These are phyloP conservation scores for Eremothecium cymbalariae DNA, from an alignment of 1,139 yeast species.

Conservation along the genomic window DNA sequence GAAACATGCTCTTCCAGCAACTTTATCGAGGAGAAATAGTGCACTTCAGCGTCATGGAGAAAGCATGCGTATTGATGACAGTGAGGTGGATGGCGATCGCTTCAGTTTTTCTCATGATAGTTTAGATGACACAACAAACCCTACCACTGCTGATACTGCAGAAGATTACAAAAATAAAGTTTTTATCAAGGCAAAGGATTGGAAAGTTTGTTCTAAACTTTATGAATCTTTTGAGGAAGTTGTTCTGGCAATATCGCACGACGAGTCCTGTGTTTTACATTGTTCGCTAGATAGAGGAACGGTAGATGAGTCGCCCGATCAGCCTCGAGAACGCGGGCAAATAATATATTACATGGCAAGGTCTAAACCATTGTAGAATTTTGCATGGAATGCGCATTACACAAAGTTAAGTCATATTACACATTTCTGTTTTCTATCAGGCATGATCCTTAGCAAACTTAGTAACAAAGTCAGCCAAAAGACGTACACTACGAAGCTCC, in stretches of 20 bases:
- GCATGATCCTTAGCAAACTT: conserved; percentile 47
- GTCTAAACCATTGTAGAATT: conserved; percentile 20
- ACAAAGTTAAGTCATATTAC: neutral
- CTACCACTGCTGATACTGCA: neutral
- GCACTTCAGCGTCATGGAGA: neutral
- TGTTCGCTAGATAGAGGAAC: conserved; percentile 28
- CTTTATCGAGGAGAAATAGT: neutral
- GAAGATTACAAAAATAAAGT: conserved; percentile 18
- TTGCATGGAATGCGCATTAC: conserved; percentile 4
- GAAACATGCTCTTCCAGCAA: no score
- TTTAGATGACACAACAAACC: neutral
- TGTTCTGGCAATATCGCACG: conserved; percentile 28
- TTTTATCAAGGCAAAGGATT: conserved; percentile 25
- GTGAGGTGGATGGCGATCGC: conserved; percentile 4
- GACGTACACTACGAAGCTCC: conserved; percentile 51
- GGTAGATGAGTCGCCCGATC: conserved; percentile 16
- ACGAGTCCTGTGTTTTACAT: conserved; percentile 30
- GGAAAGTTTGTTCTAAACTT: conserved; percentile 30
- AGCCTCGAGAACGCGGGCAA: conserved; percentile 25
- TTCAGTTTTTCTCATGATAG: conserved; percentile 1
- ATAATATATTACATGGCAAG: conserved; percentile 30
- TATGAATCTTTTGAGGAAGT: conserved; percentile 30
- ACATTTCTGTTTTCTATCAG: conserved; percentile 7
- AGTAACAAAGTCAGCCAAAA: conserved; percentile 50
- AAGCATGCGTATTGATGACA: conserved; percentile 10